These are phyloP conservation scores for Blastocystis sp. DNA, from an alignment of 352 stramenopile genomes.

Conservation along the genomic window DNA sequence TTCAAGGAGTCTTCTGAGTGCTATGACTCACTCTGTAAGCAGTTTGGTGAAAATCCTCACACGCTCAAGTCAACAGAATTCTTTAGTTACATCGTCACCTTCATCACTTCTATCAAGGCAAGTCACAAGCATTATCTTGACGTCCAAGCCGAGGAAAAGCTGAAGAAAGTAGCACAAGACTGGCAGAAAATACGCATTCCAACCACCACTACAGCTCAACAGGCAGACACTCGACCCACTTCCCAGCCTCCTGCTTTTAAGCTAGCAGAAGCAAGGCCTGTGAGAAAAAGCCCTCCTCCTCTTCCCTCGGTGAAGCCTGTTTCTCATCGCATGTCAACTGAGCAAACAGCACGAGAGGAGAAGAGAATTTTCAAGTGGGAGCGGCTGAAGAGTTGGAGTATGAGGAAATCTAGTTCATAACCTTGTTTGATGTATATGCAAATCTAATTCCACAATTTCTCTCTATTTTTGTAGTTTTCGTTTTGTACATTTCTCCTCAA, in stretches of 20 bases:
- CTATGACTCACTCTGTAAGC: not conserved
- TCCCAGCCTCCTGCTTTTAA: not conserved
- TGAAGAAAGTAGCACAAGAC: conserved; percentile 39
- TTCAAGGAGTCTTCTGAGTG: not conserved
- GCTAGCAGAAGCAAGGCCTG: not conserved
- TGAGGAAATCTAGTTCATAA: not conserved
- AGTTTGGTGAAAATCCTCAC: not conserved
- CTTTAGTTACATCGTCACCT: conserved; percentile 33
- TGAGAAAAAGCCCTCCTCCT: not conserved
- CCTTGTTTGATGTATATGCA: not conserved
- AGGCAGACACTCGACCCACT: not conserved
- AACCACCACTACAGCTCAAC: not conserved
- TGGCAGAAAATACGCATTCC: not conserved
- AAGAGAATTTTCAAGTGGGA: not conserved
- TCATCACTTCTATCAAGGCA: not conserved
- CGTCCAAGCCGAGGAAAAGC: conserved; percentile 42
- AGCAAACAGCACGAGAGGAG: not conserved
- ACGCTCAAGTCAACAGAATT: conserved; percentile 25
- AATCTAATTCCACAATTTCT: not conserved
- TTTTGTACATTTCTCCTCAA: not conserved
- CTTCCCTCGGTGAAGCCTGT: not conserved
- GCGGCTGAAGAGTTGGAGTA: conserved; percentile 2
- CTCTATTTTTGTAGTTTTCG: not conserved
- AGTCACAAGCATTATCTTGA: conserved; percentile 48
- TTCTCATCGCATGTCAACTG: not conserved